A percentile compares a stretch with the other conserved stretches of the same genome.
Evolutionary conservation across 1,139 yeast species (phyloP).

Genomic region (Suhomyces bribrorum): DNA sequence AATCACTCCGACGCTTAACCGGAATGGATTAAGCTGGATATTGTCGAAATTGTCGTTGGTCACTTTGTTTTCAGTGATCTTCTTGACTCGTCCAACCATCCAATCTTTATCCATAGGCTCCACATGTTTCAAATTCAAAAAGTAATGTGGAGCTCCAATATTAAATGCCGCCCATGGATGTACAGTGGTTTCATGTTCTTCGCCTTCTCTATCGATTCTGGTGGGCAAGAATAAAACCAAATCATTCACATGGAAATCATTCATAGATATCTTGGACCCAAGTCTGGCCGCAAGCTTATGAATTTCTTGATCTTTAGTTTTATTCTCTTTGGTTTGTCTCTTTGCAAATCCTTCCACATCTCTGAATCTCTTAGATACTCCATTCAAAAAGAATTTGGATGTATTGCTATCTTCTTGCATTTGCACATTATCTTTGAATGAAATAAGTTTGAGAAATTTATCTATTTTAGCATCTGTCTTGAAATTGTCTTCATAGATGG

Average conservation of each 20-base stretch:
- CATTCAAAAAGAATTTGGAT: constrained; percentile 53
- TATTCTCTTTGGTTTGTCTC: constrained; percentile 75
- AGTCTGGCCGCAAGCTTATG: constrained; percentile 35
- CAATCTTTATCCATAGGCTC: constrained; percentile 53
- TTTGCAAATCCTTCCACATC: constrained; percentile 94
- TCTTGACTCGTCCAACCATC: constrained; percentile 64
- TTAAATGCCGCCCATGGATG: constrained; percentile 90
- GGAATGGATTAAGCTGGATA: constrained; percentile 47
- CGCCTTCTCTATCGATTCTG: constrained; percentile 39
- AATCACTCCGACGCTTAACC: constrained; percentile 45
- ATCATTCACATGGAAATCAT: constrained; percentile 67
- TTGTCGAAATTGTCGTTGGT: constrained; percentile 36
- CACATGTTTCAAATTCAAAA: constrained; percentile 43
- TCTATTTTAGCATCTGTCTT: constrained; percentile 26
- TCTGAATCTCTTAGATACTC: constrained; percentile 74
- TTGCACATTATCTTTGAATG: constrained; percentile 42
- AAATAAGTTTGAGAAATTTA: constrained; percentile 26
- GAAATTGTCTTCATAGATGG: constrained; percentile 22
- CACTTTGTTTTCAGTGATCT: constrained; percentile 50
- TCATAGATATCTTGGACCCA: constrained; percentile 61
- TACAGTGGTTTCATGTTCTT: constrained; percentile 17
- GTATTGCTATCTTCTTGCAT: constrained; percentile 24
- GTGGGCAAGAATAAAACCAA: constrained; percentile 84
- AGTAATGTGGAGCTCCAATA: constrained; percentile 76
- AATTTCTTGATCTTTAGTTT: constrained; percentile 49